Conservation (phyloP, 2,329 filamentous ascomycete genomes). For the Apiospora kogelbergensis region DNA sequence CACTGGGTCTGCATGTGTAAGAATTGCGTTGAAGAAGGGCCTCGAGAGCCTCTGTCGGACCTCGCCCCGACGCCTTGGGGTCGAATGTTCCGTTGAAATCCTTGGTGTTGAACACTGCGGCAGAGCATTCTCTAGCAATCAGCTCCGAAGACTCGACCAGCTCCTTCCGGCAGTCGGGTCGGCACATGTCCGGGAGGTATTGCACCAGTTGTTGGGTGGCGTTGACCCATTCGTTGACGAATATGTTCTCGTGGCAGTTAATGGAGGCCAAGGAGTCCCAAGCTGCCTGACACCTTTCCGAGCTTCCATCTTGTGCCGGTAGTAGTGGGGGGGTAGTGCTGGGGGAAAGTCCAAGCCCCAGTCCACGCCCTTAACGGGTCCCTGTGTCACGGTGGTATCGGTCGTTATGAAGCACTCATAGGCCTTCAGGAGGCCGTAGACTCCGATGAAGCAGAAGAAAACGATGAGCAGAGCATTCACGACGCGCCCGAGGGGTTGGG, state of each 20-base stretch:
- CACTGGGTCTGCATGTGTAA: slow-evolving; percentile 3
- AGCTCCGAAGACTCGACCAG: neutral
- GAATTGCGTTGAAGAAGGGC: neutral
- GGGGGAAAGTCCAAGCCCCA: neutral
- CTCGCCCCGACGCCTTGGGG: neutral
- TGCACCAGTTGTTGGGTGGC: neutral
- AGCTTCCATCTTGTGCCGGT: neutral
- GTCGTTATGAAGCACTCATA: neutral
- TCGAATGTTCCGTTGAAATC: neutral
- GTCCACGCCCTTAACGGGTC: neutral
- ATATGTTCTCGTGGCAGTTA: slow-evolving; percentile 1
- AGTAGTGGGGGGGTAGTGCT: neutral
- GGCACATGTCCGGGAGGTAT: neutral
- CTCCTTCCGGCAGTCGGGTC: neutral
- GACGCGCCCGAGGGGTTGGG: neutral
- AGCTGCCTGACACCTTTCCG: neutral
- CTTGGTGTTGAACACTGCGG: neutral
- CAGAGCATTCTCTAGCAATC: neutral
- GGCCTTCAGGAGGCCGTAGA: neutral
- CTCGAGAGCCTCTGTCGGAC: neutral
- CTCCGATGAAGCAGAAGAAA: neutral
- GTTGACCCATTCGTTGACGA: neutral
- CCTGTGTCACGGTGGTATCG: neutral
- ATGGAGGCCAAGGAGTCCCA: neutral
- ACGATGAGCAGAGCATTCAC: neutral